Percentiles rank a stretch among this genome's conserved stretches.
Evolutionary conservation across 202 grass and related monocot genomes (phyloP).

Genomic region (Schoenoplectus tabernaemontani): DNA sequence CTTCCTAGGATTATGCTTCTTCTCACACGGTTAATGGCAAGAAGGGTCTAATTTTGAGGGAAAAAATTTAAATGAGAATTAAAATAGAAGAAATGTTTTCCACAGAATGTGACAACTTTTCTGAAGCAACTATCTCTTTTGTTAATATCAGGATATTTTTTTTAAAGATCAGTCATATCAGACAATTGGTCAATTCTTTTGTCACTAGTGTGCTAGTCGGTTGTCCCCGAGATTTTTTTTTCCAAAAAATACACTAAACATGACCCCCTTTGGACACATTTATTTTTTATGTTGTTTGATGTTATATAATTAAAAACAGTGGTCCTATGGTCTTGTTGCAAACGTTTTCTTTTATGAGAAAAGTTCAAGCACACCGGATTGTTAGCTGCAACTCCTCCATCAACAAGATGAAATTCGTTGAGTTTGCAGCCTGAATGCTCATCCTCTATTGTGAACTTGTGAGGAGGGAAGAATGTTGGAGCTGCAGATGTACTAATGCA

Average conservation of each 20-base stretch:
- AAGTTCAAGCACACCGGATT: slow-evolving; percentile 35
- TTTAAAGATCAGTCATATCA: background rate
- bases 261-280: background rate
- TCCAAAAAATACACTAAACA: background rate
- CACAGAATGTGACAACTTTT: background rate
- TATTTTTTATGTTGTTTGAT: background rate
- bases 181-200: background rate
- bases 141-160: background rate
- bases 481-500: slow-evolving; percentile 63
- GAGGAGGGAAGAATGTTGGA: slow-evolving; percentile 50
- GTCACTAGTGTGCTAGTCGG: background rate
- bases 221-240: background rate
- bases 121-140: background rate
- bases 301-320: background rate
- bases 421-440: background rate
- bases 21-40: slow-evolving; percentile 36
- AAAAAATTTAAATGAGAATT: background rate
- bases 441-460: slow-evolving; percentile 38
- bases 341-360: background rate
- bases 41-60: slow-evolving; percentile 25
- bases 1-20: slow-evolving; percentile 32
- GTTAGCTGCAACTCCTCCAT: slow-evolving; percentile 61
- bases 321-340: background rate
- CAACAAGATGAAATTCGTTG: slow-evolving; percentile 46
- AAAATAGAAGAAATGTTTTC: background rate